Percentiles rank a stretch among this genome's conserved stretches.
Evolutionary conservation across 305 asterid species (phyloP).

Genomic region (Fraxinus latifolia): DNA sequence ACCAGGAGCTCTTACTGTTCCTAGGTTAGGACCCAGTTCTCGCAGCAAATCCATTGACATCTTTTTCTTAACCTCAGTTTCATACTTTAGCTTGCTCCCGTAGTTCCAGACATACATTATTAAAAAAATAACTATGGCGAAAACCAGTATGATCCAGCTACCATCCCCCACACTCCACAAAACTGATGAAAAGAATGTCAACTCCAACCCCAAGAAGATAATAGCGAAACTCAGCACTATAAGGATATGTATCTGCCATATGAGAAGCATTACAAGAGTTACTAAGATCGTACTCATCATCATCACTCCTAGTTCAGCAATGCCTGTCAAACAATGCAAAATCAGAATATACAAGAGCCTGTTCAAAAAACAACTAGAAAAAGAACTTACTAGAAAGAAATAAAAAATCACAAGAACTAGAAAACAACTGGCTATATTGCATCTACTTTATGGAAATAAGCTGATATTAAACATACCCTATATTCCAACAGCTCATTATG

Average conservation of each 20-base stretch:
- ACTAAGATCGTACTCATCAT: constrained; percentile 93
- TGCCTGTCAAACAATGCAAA: constrained; percentile 52
- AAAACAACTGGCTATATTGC: neutral
- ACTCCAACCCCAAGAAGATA: constrained; percentile 87
- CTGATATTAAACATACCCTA: neutral
- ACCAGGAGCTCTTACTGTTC: constrained; percentile 97
- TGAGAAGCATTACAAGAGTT: constrained; percentile 96
- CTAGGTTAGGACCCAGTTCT: constrained; percentile 82
- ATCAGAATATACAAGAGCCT: constrained; percentile 29
- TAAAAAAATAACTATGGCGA: constrained; percentile 69
- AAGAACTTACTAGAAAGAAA: neutral
- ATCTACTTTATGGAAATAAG: neutral
- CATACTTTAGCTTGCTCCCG: constrained; percentile 95
- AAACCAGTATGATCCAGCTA: constrained; percentile 94
- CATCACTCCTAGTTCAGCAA: constrained; percentile 98
- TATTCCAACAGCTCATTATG: neutral
- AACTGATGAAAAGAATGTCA: constrained; percentile 86
- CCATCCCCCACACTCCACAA: constrained; percentile 95
- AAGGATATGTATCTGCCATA: constrained; percentile 94
- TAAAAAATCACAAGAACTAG: neutral
- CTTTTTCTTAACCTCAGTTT: constrained; percentile 87
- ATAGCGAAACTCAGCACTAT: constrained; percentile 65
- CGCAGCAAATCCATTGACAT: constrained; percentile 88
- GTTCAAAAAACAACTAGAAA: neutral
- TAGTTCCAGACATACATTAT: constrained; percentile 97